Base-by-base conservation (phyloP, 2,329 filamentous ascomycete genomes). In the Apiospora sp. region DNA sequence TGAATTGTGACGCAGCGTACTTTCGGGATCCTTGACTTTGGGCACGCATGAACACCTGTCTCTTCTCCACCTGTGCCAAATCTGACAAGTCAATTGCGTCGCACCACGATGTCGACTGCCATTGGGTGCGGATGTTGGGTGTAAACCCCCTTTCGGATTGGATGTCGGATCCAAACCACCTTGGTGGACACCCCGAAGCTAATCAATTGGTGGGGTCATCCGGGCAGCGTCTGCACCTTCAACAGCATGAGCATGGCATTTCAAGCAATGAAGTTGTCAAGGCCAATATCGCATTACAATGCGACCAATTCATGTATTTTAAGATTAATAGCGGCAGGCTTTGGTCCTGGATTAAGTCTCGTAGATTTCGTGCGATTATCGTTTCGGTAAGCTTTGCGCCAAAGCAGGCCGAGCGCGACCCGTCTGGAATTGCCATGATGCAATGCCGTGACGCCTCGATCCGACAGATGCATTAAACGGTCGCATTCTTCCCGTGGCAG, bases 1-100 rank as follows among this genome's bases (percentile, higher is more conserved):
- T 37, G 30, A 61, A 22, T 13, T n/a, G 16, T n/a, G 54, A 61
- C n/a, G 19, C 54, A 37, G 30, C 30, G 19, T 37, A 6, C 16
- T 22, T 48, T 48, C 16, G 44, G 44, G 44, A 48, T 22, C 44
- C 8, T 49, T 14, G 34, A 24, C 19, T 64, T 41, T 41, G 54
- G 54, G 54, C 54, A 37, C 8, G 30, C 58, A 64, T 41, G 58
- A 24, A 64, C 58, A 64, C 30, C 34, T 64, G 58, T 41, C 58
- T n/a, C 22, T 64, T 64, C 58, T 64, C 58, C 58, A 37, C 54
- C 14, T 4, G 8, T 19, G 54, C 6, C 27, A 34, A 61, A 61
- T 12, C 30, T 12, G 54, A 61, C 54, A 61, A 61, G 54, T 61
- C 54, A 61, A 37, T 37, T 4, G 34, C 4, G 12, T 64, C 22